These are phyloP conservation scores for Salmacisia buchloeana DNA, from an alignment of 1,284 basidiomycete genomes.

Conservation along the genomic window DNA sequence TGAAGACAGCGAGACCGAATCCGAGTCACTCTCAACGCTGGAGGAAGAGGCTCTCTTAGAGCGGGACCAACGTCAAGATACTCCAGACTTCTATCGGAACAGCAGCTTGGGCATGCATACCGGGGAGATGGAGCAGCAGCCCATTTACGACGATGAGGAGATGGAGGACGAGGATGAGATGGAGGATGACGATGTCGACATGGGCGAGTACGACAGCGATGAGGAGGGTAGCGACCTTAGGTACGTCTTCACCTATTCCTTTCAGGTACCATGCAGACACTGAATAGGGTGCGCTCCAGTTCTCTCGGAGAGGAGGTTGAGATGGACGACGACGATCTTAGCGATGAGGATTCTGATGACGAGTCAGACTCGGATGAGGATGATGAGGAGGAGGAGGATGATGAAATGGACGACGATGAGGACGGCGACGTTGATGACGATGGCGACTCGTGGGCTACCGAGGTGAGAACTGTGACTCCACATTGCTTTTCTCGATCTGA, in stretches of 20 bases:
- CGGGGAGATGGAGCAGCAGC: slow-evolving; percentile 43
- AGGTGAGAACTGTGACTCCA: slow-evolving; percentile 8
- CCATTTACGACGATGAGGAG: slow-evolving; percentile 61
- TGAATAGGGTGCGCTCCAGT: slow-evolving; percentile 23
- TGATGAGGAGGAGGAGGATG: slow-evolving; percentile 28
- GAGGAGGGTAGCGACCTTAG: slow-evolving; percentile 68
- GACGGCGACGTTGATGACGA: slow-evolving; percentile 36
- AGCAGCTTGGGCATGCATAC: slow-evolving; percentile 90
- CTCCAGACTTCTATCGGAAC: slow-evolving; percentile 90
- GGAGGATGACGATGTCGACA: slow-evolving; percentile 82
- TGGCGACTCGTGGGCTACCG: slow-evolving; percentile 24
- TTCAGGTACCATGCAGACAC: slow-evolving; percentile 7
- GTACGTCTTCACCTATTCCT: slow-evolving; percentile 26
- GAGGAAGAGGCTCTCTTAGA: slow-evolving; percentile 55
- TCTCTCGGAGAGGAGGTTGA: slow-evolving; percentile 55
- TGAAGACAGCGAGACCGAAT: slow-evolving; percentile 47
- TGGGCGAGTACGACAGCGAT: slow-evolving; percentile 77
- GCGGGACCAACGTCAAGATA: slow-evolving; percentile 65
- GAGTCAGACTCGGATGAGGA: slow-evolving; percentile 12
- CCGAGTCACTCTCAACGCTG: not conserved
- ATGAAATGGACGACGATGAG: slow-evolving; percentile 25
- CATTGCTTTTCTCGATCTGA: not conserved
- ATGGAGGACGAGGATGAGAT: slow-evolving; percentile 82
- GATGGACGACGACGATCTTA: slow-evolving; percentile 45
- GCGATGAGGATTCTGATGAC: slow-evolving; percentile 57